A percentile compares a stretch with the other conserved stretches of the same genome.
phyloP scores from a whole-genome alignment of 2,329 filamentous ascomycete genomes.

The Leptosphaerulina australis region DNA sequence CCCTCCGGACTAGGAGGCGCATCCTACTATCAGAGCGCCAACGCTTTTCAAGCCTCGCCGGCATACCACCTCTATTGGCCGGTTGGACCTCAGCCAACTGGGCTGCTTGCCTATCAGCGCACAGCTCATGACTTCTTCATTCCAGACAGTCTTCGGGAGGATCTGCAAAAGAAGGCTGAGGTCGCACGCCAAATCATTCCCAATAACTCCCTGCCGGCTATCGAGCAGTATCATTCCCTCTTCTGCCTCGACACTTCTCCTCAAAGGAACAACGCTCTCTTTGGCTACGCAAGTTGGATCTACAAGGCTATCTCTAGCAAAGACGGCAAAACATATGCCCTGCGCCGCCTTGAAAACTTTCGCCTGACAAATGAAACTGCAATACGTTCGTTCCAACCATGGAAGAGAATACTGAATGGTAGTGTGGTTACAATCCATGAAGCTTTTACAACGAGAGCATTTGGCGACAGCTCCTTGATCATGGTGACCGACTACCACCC shows the following conservation, averaged over 20 bases:
- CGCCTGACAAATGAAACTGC: constrained; percentile 87
- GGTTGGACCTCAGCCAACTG: constrained; percentile 79
- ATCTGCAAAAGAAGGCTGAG: constrained; percentile 86
- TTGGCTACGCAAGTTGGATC: constrained; percentile 90
- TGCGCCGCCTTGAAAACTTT: constrained; percentile 87
- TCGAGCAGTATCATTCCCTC: constrained; percentile 91
- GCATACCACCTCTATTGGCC: constrained; percentile 89
- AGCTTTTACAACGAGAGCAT: constrained; percentile 89
- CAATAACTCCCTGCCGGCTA: constrained; percentile 73
- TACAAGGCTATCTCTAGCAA: constrained; percentile 93
- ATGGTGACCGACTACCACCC: constrained; percentile 95
- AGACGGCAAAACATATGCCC: constrained; percentile 84
- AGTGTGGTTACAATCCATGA: constrained; percentile 87
- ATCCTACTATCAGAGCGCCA: constrained; percentile 68
- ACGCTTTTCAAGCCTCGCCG: constrained; percentile 61
- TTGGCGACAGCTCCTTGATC: constrained; percentile 92
- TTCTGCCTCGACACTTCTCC: constrained; percentile 85
- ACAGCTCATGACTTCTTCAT: constrained; percentile 91
- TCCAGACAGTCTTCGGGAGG: constrained; percentile 82
- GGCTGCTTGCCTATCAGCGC: constrained; percentile 82
- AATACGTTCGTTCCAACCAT: constrained; percentile 83
- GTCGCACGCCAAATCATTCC: constrained; percentile 84
- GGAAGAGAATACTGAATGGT: constrained; percentile 83
- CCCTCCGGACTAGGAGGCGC: constrained; percentile 64
- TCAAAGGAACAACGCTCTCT: constrained; percentile 76